These are phyloP conservation scores for Brasilioporus rufonigricans DNA, from an alignment of 768 basidiomycete genomes.

Conservation along the genomic window DNA sequence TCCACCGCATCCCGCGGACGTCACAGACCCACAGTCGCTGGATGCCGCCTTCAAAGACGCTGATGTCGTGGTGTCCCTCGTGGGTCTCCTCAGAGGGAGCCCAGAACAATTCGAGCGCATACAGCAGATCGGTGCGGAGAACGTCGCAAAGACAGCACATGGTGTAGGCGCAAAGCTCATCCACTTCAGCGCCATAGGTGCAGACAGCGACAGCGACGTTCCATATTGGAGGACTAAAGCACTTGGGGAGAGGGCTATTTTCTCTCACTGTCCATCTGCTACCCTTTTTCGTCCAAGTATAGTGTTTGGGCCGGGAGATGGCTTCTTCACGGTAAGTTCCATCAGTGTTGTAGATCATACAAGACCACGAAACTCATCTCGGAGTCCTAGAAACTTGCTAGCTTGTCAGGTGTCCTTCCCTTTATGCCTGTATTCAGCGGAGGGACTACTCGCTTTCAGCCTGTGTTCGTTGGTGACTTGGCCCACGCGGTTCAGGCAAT, in stretches of 20 bases:
- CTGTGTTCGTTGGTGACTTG: conserved; percentile 70
- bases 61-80: conserved; percentile 60
- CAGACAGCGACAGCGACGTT: conserved; percentile 53
- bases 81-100: conserved; percentile 63
- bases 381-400: conserved; percentile 54
- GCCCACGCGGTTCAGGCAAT: conserved; percentile 60
- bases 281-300: conserved; percentile 71
- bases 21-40: conserved; percentile 49
- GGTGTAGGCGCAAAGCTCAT: conserved; percentile 55
- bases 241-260: conserved; percentile 54
- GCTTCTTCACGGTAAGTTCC: conserved; percentile 64
- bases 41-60: conserved; percentile 52
- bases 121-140: conserved; percentile 64
- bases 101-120: conserved; percentile 54
- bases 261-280: conserved; percentile 44
- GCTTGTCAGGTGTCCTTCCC: conserved; percentile 56
- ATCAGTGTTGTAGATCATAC: not conserved
- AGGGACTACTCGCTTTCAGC: conserved; percentile 66
- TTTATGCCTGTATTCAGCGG: conserved; percentile 77
- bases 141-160: conserved; percentile 56
- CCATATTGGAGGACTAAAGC: conserved; percentile 64
- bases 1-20: conserved; percentile 47
- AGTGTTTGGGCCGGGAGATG: conserved; percentile 74
- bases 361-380: not conserved
- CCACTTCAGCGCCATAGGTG: conserved; percentile 75